Conservation (phyloP, 768 basidiomycete species). For the Trametes sanguinea region DNA sequence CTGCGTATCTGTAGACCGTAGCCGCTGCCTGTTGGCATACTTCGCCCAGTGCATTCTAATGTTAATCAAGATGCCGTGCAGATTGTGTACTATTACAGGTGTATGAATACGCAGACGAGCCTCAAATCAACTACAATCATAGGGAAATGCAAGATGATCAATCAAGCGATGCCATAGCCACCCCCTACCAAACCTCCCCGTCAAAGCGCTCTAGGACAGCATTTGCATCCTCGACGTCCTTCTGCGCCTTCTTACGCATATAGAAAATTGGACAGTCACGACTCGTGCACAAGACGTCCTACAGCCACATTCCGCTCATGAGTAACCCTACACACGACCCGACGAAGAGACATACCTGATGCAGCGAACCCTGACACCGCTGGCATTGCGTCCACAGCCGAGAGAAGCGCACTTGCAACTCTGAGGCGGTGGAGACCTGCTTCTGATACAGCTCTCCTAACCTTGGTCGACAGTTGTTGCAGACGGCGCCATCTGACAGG, state of each 20-base stretch:
- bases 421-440: slow-evolving; percentile 70
- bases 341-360: slow-evolving; percentile 58
- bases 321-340: slow-evolving; percentile 18
- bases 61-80: too few relatives aligned
- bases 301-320: background rate
- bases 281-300: slow-evolving; percentile 96
- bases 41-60: too few relatives aligned
- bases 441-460: slow-evolving; percentile 93
- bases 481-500: slow-evolving; percentile 81
- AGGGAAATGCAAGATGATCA: background rate
- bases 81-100: too few relatives aligned
- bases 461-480: slow-evolving; percentile 86
- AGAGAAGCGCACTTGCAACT: slow-evolving; percentile 87
- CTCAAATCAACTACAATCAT: background rate
- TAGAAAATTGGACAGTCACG: slow-evolving; percentile 99
- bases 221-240: slow-evolving; percentile 90
- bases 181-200: slow-evolving; percentile 61
- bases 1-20: too few relatives aligned
- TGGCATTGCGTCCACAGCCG: slow-evolving; percentile 99
- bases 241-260: slow-evolving; percentile 97
- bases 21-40: too few relatives aligned
- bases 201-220: slow-evolving; percentile 84
- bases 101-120: background rate
- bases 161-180: background rate
- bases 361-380: slow-evolving; percentile 96